Percentiles rank a stretch among this genome's conserved stretches.
These are phyloP conservation scores for Ceratobasidium papillatum DNA, from an alignment of 1,284 basidiomycete genomes.

Conservation along the genomic window DNA sequence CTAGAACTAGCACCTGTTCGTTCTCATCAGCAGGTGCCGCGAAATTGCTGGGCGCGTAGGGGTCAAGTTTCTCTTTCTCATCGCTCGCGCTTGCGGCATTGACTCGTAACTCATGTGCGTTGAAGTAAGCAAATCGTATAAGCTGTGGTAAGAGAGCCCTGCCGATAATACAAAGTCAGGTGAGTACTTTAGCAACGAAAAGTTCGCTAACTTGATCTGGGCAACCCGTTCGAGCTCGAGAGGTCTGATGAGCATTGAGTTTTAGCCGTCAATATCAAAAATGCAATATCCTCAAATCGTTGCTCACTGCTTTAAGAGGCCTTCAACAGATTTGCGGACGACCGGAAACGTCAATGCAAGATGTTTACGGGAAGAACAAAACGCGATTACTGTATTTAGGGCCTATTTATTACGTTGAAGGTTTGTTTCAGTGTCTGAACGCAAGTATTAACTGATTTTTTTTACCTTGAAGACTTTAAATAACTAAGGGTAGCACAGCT, in stretches of 20 bases:
- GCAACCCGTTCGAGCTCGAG: conserved; percentile 82
- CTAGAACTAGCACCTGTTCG: conserved; percentile 77
- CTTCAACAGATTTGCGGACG: conserved; percentile 80
- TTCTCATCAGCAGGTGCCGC: conserved; percentile 51
- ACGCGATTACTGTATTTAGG: conserved; percentile 89
- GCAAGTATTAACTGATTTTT: neutral
- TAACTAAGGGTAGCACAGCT: conserved; percentile 42
- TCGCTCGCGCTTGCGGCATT: conserved; percentile 55
- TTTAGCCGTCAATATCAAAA: neutral
- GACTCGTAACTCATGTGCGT: conserved; percentile 68
- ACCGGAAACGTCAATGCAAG: conserved; percentile 82
- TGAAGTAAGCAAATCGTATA: conserved; percentile 84
- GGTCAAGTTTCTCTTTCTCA: conserved; percentile 44
- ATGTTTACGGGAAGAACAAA: conserved; percentile 84
- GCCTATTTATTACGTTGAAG: conserved; percentile 58
- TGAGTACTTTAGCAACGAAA: neutral
- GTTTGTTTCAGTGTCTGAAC: neutral
- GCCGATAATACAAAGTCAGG: conserved; percentile 3
- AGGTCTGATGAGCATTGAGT: conserved; percentile 59
- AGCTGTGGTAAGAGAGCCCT: conserved; percentile 84
- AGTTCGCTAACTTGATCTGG: conserved; percentile 76
- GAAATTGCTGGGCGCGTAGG: conserved; percentile 45
- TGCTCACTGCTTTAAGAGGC: conserved; percentile 72
- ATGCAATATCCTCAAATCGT: neutral
- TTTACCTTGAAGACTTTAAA: conserved; percentile 49